Evolutionary conservation across 129 eudicot genomes (phyloP).

Genomic region (Saussurea involucrata): DNA sequence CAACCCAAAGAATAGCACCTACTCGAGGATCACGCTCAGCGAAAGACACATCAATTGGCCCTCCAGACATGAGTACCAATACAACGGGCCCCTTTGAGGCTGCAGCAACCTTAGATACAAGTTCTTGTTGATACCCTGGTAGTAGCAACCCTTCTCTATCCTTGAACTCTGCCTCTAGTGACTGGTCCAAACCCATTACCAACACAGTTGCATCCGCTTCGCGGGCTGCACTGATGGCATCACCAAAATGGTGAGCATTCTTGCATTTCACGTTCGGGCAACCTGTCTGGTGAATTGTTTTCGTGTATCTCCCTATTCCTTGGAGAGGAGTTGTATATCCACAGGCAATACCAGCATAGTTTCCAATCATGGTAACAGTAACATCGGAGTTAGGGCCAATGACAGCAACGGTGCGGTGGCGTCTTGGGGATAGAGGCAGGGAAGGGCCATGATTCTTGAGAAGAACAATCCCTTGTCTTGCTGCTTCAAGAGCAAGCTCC

Average conservation of each 20-base stretch:
- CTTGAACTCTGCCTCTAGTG: constrained; percentile 73
- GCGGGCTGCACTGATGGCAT: constrained; percentile 70
- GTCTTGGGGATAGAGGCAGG: constrained; percentile 62
- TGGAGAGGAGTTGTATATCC: constrained; percentile 72
- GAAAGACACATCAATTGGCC: constrained; percentile 66
- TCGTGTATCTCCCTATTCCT: constrained; percentile 64
- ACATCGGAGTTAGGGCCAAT: constrained; percentile 92
- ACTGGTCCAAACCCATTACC: constrained; percentile 78
- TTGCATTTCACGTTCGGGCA: constrained; percentile 59
- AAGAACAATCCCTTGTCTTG: constrained; percentile 87
- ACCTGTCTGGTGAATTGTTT: constrained; percentile 53
- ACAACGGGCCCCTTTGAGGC: constrained; percentile 64
- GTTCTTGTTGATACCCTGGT: constrained; percentile 76
- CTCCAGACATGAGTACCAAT: constrained; percentile 74
- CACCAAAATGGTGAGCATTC: constrained; percentile 39
- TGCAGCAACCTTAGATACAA: constrained; percentile 60
- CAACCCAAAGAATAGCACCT: constrained; percentile 70
- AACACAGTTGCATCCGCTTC: constrained; percentile 67
- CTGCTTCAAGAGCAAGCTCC: constrained; percentile 82
- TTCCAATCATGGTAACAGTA: constrained; percentile 86
- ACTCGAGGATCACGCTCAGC: constrained; percentile 57
- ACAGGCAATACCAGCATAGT: constrained; percentile 88
- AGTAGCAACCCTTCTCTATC: constrained; percentile 62
- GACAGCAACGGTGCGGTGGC: constrained; percentile 66
- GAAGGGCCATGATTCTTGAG: constrained; percentile 67